Evolutionary conservation across 1,284 basidiomycete species (phyloP).

Genomic region (Flammula alnicola): DNA sequence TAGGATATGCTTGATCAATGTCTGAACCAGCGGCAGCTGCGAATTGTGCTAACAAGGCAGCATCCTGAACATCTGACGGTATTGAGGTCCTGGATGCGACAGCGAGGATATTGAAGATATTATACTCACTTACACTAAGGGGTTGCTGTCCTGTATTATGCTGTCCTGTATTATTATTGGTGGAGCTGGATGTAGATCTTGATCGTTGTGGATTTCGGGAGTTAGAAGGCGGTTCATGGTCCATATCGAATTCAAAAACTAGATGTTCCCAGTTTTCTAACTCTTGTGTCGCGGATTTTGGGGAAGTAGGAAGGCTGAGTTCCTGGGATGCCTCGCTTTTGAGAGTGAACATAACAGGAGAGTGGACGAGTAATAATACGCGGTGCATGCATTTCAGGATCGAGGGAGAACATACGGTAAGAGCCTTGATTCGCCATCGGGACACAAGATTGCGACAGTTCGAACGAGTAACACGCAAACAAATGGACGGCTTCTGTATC

Average conservation of each 20-base stretch:
- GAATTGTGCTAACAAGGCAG: constrained; percentile 40
- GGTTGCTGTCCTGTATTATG: constrained; percentile 24
- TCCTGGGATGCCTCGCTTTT: constrained; percentile 34
- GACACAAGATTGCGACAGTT: constrained; percentile 55
- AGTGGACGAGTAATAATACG: constrained; percentile 23
- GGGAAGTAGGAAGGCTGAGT: constrained; percentile 24
- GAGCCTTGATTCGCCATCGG: constrained; percentile 53
- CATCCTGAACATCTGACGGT: constrained; percentile 37
- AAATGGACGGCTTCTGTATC: constrained; percentile 21
- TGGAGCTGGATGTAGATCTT: constrained; percentile 31
- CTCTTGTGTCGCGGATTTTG: constrained; percentile 35
- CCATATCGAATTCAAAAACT: constrained; percentile 51
- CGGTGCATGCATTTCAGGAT: constrained; percentile 25
- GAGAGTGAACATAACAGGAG: constrained; percentile 38
- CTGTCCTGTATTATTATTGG: constrained; percentile 27
- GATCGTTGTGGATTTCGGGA: constrained; percentile 31
- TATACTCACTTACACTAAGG: constrained; percentile 34
- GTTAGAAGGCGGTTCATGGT: constrained; percentile 33
- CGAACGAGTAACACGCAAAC: constrained; percentile 42
- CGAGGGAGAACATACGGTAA: constrained; percentile 30
- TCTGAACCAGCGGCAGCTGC: constrained; percentile 33
- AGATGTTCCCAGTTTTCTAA: constrained; percentile 45
- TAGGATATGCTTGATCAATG: constrained; percentile 28
- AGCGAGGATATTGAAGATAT: constrained; percentile 7
- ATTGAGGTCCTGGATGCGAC: constrained; percentile 25